Evolutionary conservation across 2,329 filamentous ascomycete species (phyloP), one percentile per base, ranked within the genome.

Genomic region (Colletotrichum acutatum): DNA sequence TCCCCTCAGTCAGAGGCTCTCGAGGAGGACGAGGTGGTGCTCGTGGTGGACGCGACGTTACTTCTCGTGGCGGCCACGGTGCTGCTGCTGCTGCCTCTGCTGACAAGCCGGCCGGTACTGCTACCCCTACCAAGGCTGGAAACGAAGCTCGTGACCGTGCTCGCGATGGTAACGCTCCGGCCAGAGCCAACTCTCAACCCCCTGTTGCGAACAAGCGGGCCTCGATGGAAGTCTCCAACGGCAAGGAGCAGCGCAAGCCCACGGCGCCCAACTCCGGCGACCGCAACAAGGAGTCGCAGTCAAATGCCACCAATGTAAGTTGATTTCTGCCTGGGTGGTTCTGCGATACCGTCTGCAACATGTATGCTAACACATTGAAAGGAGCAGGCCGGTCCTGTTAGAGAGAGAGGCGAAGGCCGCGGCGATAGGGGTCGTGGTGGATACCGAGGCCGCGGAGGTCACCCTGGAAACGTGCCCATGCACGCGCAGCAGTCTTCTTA

Each of bases 1-100:
- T 98, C 53, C 91, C 92, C 16, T 84, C 83, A 58, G 79, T 84
- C 76, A 87, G 88, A 74, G 83, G 84, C 66, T 80, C 86, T 37
- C 89, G 88, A 75, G 83, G 86, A 56, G 73, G 76, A 34, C 85
- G 89, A 32, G 86, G 87, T 19, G 87, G 88, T 71, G 83, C 83
- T 64, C 84, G 87, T 52, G 84, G 83, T 54, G 82, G 83, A 34
- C 84, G 85, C 52, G 83, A 84, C 26, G 68, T 77, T 12, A 76
- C 78, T 22, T 76, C 79, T 7, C 77, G 80, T 28, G 75, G 80
- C 32, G 80, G 78, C 19, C 77, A 81, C 46, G 76, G 74, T 4
- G 58, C 74, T 3, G 62, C 74, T 22, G 75, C 60, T 53, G 37
- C 75, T n/a, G 68, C 79, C 61, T 74, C 78, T 59, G 71, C 76